Percentiles rank a stretch among this genome's conserved stretches.
These are phyloP conservation scores for Kluyveromyces siamensis DNA, from an alignment of 805 yeast genomes.

Conservation along the genomic window DNA sequence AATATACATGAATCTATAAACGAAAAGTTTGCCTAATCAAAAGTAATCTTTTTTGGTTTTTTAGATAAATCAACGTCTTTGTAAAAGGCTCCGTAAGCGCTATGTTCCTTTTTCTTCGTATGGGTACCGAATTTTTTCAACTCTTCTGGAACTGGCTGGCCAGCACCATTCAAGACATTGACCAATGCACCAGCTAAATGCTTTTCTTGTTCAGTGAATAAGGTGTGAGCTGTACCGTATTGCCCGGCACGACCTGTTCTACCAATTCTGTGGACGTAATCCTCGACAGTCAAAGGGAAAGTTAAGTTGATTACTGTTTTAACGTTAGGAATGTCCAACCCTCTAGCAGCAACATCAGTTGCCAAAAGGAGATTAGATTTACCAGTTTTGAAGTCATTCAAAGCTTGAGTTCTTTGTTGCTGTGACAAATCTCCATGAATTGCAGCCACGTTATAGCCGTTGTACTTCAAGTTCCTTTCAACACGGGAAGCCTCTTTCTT, in stretches of 20 bases:
- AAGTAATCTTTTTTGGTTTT: constrained; percentile 85
- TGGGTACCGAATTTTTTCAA: constrained; percentile 93
- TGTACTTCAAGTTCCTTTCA: constrained; percentile 62
- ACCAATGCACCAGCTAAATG: constrained; percentile 91
- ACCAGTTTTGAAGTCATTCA: constrained; percentile 78
- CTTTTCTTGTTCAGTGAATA: constrained; percentile 94
- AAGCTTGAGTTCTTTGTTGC: constrained; percentile 82
- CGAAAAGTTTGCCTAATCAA: constrained; percentile 33
- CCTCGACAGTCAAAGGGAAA: constrained; percentile 93
- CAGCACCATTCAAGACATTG: constrained; percentile 87
- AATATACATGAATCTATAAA: not conserved
- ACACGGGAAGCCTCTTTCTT: constrained; percentile 94
- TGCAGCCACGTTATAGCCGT: constrained; percentile 79
- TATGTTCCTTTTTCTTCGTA: constrained; percentile 94
- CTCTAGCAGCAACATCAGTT: constrained; percentile 98
- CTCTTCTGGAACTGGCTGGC: constrained; percentile 93
- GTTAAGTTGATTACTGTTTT: constrained; percentile 91
- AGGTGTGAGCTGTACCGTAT: constrained; percentile 88
- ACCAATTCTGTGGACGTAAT: constrained; percentile 94
- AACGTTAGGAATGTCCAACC: constrained; percentile 94
- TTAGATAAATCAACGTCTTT: constrained; percentile 83
- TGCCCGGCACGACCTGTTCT: constrained; percentile 98
- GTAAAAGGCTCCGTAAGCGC: constrained; percentile 97
- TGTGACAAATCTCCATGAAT: constrained; percentile 95
- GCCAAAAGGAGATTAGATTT: constrained; percentile 71